Conservation (phyloP, 176 grass and related monocot species). For the Ensete glaucum region DNA sequence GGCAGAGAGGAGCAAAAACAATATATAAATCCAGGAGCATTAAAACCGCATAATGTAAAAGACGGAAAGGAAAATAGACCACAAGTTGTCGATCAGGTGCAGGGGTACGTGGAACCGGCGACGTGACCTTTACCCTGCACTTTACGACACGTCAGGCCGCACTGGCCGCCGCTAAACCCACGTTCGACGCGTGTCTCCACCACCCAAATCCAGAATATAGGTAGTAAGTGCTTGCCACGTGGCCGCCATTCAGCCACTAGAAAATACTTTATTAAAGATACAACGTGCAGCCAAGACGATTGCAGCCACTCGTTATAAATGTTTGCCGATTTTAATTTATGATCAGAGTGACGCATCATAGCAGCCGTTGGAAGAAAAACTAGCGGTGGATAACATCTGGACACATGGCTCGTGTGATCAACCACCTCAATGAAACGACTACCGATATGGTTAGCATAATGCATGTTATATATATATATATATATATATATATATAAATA, state of each 20-base stretch:
- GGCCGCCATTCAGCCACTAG: not conserved
- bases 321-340: not conserved
- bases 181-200: not conserved
- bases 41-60: not conserved
- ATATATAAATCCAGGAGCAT: not conserved
- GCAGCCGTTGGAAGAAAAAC: not conserved
- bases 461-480: no score
- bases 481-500: no score
- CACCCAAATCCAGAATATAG: not conserved
- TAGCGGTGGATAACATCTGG: not conserved
- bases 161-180: not conserved
- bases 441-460: no score
- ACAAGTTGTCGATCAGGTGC: not conserved
- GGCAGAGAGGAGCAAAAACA: no score
- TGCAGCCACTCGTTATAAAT: not conserved
- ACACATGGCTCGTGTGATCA: no score
- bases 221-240: not conserved
- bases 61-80: not conserved
- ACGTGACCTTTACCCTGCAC: not conserved
- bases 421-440: no score
- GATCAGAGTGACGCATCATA: not conserved
- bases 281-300: not conserved
- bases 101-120: not conserved
- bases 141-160: not conserved
- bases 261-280: not conserved